Conservation (phyloP, 2,329 filamentous ascomycete species). For the Rhinocladiella similis region DNA sequence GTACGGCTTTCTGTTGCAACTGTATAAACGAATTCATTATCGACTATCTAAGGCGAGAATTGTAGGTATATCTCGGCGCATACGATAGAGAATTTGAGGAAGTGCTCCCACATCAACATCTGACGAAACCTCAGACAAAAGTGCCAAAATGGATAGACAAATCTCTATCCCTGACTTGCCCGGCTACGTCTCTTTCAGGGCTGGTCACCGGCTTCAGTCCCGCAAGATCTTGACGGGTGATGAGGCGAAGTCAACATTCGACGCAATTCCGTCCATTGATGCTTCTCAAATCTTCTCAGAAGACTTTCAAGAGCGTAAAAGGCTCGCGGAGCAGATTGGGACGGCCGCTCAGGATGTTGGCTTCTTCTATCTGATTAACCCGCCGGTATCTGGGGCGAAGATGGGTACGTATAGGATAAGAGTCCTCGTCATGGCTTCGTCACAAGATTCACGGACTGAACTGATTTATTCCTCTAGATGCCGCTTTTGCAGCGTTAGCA, state of each 20-base stretch:
- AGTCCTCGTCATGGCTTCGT: neutral
- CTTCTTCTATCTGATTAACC: constrained; percentile 53
- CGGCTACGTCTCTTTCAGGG: constrained; percentile 8
- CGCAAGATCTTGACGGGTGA: constrained; percentile 4
- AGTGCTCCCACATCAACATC: no score
- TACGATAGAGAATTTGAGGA: no score
- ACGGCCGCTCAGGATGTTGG: constrained; percentile 51
- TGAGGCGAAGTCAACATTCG: constrained; percentile 6
- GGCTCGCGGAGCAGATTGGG: constrained; percentile 45
- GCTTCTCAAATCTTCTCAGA: constrained; percentile 31
- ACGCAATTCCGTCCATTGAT: constrained; percentile 8
- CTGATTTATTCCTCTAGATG: neutral
- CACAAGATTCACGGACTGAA: neutral
- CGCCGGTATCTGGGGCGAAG: constrained; percentile 4
- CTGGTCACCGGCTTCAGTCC: constrained; percentile 4
- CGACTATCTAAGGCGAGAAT: no score
- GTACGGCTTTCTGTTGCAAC: no score
- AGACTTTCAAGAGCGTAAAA: constrained; percentile 36
- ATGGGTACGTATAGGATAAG: constrained; percentile 3
- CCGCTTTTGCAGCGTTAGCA: constrained; percentile 2
- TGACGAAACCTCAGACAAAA: no score
- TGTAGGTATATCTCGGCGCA: no score
- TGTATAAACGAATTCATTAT: no score
- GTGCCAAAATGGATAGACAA: no score
- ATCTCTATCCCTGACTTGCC: constrained; percentile 24